Base-by-base conservation (phyloP, 139 green algal species). In the Edaphochlamys debaryana region DNA sequence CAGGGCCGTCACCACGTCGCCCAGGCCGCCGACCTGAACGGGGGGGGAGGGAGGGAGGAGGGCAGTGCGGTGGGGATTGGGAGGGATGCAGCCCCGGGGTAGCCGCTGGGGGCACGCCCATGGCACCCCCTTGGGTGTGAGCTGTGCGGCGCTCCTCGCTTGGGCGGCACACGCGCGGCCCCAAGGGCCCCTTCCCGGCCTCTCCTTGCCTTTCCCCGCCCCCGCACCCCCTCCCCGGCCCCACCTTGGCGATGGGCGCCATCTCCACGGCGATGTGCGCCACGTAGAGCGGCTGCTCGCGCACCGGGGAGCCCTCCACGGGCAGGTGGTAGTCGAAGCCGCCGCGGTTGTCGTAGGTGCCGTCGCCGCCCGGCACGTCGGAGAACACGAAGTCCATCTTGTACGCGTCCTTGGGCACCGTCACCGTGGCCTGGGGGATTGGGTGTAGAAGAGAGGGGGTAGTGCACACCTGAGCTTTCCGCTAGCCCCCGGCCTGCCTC, bases 181-280 rank as follows among this genome's bases (percentile, higher is more conserved):
- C 9, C 15, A 54, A 54, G 11, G 15, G 11, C 11, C 48, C 48
- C 11, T 54, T 15, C 48, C 48, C 48, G 11, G 48, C 48, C 48
- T 15, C 48, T 54, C 48, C 48, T 15, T n/a, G n/a, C n/a, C n/a
- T n/a, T 62, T 20, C 23, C 56, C 56, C 1, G n/a, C 22, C 4
- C 45, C 3, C n/a, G 69, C 71, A 48, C 48, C 71, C n/a, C 4
- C 66, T n/a, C n/a, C n/a, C 37, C 66, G 1, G 29, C 23, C 60
- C 3, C 58, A 95, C 96, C 95, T 99, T 99, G 32, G 96, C 95
- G 50, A 99, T 96, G 69, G 97, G 97, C 42, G 97, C 97, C 97
- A 99, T 99, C 90, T 99, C 97, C 23, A 98, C 94, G 0, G 97
- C 90, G 54, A 99, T 93, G 89, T 99, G 97, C 13, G 95, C 90